A percentile compares a stretch with the other conserved stretches of the same genome.
Evolutionary conservation across 192 early-diverging fungal genomes (phyloP).

Genomic region (Podila verticillata): DNA sequence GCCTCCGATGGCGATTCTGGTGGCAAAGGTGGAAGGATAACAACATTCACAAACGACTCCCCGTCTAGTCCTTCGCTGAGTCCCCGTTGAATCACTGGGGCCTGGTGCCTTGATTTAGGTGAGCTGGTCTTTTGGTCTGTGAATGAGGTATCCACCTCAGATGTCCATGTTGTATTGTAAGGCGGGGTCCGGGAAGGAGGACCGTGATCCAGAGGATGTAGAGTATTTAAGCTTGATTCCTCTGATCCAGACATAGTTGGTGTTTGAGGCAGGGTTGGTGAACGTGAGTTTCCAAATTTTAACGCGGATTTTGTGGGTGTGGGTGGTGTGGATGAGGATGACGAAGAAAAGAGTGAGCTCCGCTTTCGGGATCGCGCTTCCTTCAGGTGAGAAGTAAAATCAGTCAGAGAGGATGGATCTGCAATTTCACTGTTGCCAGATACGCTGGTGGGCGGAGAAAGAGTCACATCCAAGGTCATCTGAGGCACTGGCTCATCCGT

Average conservation of each 20-base stretch:
- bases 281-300: constrained; percentile 6
- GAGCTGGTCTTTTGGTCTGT: no score
- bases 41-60: background rate
- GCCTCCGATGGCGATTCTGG: constrained; percentile 34
- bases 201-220: no score
- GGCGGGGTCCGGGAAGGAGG: background rate
- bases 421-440: background rate
- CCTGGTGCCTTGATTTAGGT: no score
- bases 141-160: no score
- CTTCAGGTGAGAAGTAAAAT: background rate
- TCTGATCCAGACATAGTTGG: no score
- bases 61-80: background rate
- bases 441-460: constrained; percentile 18
- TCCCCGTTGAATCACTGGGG: no score
- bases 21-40: constrained; percentile 18
- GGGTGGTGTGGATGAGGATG: background rate
- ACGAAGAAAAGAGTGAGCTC: constrained; percentile 11
- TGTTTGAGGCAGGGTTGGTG: background rate
- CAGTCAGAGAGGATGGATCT: background rate
- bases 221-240: no score
- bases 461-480: background rate
- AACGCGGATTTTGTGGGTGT: background rate
- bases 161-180: no score
- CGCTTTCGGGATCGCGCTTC: constrained; percentile 1
- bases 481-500: constrained; percentile 25